Evolutionary conservation across 768 basidiomycete genomes (phyloP), one percentile per base, ranked within the genome.

Genomic region (Agaricus bisporus): DNA sequence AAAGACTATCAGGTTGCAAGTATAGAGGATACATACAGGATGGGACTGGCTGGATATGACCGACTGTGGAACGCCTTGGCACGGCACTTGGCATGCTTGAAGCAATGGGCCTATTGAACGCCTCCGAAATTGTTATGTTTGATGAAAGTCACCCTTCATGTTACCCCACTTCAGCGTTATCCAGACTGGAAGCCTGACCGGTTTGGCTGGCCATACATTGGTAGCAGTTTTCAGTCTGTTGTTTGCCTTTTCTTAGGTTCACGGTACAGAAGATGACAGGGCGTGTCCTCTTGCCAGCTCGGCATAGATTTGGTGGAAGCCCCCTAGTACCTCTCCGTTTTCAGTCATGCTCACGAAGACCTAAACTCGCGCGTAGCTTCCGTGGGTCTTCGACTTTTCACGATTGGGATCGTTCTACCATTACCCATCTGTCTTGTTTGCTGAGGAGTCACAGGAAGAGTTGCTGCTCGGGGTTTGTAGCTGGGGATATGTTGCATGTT

Each of bases 121-220:
- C 25, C 15, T 17, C 22, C n/a, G 25, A 41, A n/a, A 25, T 7
- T 47, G 41, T 37, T 25, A 17, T 15, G 42, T 15, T 11, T 5
- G 41, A 35, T 35, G 50, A 42, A 42, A 36, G 49, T 25, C 20
- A 12, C 25, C 29, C 36, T 35, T 25, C 47, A 42, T 26, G 53
- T 54, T 54, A 48, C 47, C 53, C 53, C 53, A 48, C 20, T 22
- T 54, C 53, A 42, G 39, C 37, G 53, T 46, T 42, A 48, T 48
- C 53, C 41, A 5, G 7, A 48, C 47, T 41, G 53, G 48, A 54
- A 48, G 53, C 53, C 37, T 54, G 53, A 48, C 46, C 47, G 46
- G 17, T 41, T 54, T 48, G 26, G 12, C 14, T 15, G 41, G 46
- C 15, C 25, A 29, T 36, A 18, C 38, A 35, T 26, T 10, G 18